Evolutionary conservation across 2,329 filamentous ascomycete genomes (phyloP).

Genomic region (Atkinsonella texensis): DNA sequence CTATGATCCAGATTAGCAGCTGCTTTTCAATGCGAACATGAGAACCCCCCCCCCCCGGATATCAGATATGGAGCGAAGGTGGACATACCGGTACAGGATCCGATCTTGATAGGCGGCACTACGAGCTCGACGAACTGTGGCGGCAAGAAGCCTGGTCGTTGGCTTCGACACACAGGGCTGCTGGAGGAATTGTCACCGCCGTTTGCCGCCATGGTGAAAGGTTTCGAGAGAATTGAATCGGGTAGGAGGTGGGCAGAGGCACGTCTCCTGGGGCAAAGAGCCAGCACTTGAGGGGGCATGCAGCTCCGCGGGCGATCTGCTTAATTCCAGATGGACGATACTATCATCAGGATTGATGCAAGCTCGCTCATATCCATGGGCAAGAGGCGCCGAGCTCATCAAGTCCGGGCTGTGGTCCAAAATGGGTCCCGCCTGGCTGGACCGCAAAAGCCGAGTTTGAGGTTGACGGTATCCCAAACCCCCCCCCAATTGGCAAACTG

Average conservation of each 20-base stretch:
- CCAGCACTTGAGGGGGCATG: not conserved
- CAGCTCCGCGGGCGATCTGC: not conserved
- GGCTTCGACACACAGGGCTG: constrained; percentile 13
- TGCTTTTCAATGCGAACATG: not conserved
- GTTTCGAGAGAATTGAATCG: not conserved
- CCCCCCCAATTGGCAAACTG: not conserved
- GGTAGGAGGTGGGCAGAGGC: not conserved
- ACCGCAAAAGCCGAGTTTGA: constrained; percentile 1
- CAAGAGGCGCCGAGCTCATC: not conserved
- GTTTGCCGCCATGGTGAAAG: constrained; percentile 9
- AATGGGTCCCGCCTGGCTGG: constrained; percentile 1
- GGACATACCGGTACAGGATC: constrained; percentile 41
- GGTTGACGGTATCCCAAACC: not conserved
- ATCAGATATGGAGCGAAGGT: not conserved
- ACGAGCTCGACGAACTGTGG: constrained; percentile 33
- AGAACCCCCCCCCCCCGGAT: not conserved
- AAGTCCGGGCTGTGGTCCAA: constrained; percentile 2
- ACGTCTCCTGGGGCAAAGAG: not conserved
- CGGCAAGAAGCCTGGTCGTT: constrained; percentile 26
- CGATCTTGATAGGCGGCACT: constrained; percentile 43
- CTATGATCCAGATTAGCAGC: constrained; percentile 23
- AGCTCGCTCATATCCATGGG: not conserved
- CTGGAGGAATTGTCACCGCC: constrained; percentile 8
- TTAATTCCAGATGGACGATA: not conserved
- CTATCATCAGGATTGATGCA: not conserved